Evolutionary conservation across 106 monocot species (phyloP), one percentile per base, ranked within the genome.

Genomic region (Platanthera guangdongensis): DNA sequence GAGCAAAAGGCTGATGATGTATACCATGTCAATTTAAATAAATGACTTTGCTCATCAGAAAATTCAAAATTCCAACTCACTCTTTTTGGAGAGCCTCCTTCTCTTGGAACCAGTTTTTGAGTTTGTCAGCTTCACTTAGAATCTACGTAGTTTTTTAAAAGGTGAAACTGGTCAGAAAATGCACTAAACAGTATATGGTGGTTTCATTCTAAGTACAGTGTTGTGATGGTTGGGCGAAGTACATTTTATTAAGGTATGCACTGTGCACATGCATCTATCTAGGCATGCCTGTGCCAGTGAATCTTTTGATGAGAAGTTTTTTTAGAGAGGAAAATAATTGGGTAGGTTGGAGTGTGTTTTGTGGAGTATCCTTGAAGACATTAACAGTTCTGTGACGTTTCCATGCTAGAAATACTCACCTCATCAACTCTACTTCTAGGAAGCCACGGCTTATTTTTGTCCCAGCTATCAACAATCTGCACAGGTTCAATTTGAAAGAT

Each of bases 391-490:
- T 47, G 65, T 32, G 11, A 39, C 67, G 32, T 67, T 67, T 70
- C 47, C 46, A 70, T 51, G 50, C 47, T 55, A 8, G 45, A 72
- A 28, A 11, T 77, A 18, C 77, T 52, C 64, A 99, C 99, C 99
- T 94, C 90, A 55, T 99, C 94, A 32, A 88, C 78, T 68, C 81
- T 92, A 80, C 82, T 51, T 81, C 90, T 94, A 14, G 99, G 92
- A 84, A 99, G 80, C 99, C 99, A 99, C 2, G 92, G 73, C 49
- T 90, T 94, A 69, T 87, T 92, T 53, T 77, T 84, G 74, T 90
- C 88, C 99, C 94, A 99, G 65, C 88, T 92, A 67, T 55, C 83
- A 39, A 90, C 82, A 76, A 92, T 89, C 99, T 99, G 86, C 51
- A 78, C 30, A 15, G 50, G 0, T 76, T 68, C 50, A 59, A 79